Conservation (phyloP, 2,329 filamentous ascomycete species). For the Apiospora koreana region DNA sequence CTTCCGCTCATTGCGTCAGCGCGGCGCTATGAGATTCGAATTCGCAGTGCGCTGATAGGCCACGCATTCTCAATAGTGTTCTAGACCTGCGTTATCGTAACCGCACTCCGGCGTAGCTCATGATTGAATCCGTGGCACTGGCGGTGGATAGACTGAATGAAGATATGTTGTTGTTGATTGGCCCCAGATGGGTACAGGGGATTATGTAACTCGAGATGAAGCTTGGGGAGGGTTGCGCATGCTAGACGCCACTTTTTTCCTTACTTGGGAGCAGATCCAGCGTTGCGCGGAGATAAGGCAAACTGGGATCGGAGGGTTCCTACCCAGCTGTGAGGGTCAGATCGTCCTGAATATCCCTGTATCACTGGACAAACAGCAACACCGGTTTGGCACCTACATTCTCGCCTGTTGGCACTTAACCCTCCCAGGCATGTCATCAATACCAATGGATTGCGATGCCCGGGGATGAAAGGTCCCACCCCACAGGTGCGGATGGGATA, state of each 20-base stretch:
- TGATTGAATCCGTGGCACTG: neutral
- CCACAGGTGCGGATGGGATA: no score
- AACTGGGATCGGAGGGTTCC: neutral
- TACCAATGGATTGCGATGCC: no score
- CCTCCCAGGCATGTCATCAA: neutral
- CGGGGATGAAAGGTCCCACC: no score
- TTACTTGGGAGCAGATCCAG: neutral
- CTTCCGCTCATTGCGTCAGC: neutral
- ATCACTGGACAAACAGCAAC: neutral
- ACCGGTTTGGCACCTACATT: neutral
- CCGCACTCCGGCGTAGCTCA: neutral
- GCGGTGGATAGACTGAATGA: neutral
- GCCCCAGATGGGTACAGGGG: neutral
- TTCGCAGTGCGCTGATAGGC: neutral
- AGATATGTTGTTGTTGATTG: neutral
- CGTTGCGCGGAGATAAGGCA: neutral
- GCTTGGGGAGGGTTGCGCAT: no score
- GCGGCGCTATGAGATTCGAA: neutral
- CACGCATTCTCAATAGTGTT: neutral
- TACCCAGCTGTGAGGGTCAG: neutral
- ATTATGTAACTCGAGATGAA: neutral
- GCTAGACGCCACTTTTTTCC: neutral
- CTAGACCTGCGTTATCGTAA: neutral
- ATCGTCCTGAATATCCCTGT: neutral
- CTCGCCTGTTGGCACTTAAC: neutral